These are phyloP conservation scores for Teunomyces pallodes DNA, from an alignment of 805 yeast genomes.

Conservation along the genomic window DNA sequence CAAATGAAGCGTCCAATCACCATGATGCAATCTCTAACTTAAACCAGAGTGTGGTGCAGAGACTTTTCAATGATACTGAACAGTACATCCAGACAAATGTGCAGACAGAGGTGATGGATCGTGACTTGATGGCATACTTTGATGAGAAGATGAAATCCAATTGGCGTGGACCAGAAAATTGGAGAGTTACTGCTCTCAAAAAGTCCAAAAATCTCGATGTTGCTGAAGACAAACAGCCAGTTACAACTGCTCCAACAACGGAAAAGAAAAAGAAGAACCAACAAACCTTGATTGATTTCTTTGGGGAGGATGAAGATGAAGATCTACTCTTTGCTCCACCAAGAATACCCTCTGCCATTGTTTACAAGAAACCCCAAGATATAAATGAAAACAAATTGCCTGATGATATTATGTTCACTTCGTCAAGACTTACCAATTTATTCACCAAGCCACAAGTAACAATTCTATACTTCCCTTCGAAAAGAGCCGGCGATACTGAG, in stretches of 20 bases:
- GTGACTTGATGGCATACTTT: conserved; percentile 74
- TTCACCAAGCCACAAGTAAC: conserved; percentile 63
- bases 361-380: conserved; percentile 19
- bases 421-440: conserved; percentile 62
- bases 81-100: conserved; percentile 13
- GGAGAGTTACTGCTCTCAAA: conserved; percentile 73
- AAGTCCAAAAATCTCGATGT: conserved; percentile 31
- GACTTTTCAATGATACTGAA: conserved; percentile 12
- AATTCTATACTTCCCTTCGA: conserved; percentile 21
- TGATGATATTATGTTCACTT: conserved; percentile 68
- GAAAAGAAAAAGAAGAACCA: conserved; percentile 21
- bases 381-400: conserved; percentile 55
- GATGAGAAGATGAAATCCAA: conserved; percentile 66
- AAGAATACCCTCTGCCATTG: conserved; percentile 16
- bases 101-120: conserved; percentile 41
- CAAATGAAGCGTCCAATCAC: conserved; percentile 9
- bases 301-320: conserved; percentile 31
- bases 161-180: conserved; percentile 92
- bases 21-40: conserved; percentile 5
- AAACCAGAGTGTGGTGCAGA: conserved; percentile 13
- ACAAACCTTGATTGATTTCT: conserved; percentile 28
- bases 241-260: conserved; percentile 3
- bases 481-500: conserved; percentile 13
- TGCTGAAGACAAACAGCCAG: conserved; percentile 2
- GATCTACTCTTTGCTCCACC: conserved; percentile 35